Conservation (phyloP, 805 yeast genomes). For the Saitoella complicata region DNA sequence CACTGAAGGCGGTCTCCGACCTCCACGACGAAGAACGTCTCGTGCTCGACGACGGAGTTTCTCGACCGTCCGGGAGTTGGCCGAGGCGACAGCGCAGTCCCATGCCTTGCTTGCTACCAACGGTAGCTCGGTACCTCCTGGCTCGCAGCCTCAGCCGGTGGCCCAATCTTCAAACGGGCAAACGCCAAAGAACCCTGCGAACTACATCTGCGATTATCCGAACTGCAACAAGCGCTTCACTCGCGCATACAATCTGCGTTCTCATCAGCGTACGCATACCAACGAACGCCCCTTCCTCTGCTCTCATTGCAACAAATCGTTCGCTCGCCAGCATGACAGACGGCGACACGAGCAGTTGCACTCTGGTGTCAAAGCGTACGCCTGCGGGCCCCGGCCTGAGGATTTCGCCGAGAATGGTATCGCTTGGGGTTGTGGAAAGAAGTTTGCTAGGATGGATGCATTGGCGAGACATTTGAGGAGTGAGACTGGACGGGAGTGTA, state of each 20-base stretch:
- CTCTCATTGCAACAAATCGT: slow-evolving; percentile 44
- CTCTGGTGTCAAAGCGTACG: slow-evolving; percentile 52
- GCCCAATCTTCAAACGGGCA: no score
- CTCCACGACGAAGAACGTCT: no score
- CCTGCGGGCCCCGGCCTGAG: slow-evolving; percentile 36
- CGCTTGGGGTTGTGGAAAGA: slow-evolving; percentile 60
- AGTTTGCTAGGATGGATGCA: slow-evolving; percentile 66
- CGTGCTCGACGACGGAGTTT: no score
- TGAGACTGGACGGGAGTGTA: slow-evolving; percentile 54
- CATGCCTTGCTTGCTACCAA: no score
- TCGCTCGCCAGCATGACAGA: slow-evolving; percentile 64
- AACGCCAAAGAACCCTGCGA: slow-evolving; percentile 50
- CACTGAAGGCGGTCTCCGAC: no score
- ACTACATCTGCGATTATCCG: slow-evolving; percentile 49
- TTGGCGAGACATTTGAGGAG: slow-evolving; percentile 60
- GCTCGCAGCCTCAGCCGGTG: no score
- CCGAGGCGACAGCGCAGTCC: no score
- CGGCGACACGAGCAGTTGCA: slow-evolving; percentile 65
- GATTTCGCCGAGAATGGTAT: slow-evolving; percentile 38
- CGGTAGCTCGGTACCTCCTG: no score
- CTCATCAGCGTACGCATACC: slow-evolving; percentile 79
- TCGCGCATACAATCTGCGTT: slow-evolving; percentile 79
- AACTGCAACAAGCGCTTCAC: slow-evolving; percentile 73
- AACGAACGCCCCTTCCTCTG: slow-evolving; percentile 57
- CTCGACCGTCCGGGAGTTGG: no score